Base-by-base conservation (phyloP, 2,329 filamentous ascomycete species). In the Tolypocladium ophioglossoides region DNA sequence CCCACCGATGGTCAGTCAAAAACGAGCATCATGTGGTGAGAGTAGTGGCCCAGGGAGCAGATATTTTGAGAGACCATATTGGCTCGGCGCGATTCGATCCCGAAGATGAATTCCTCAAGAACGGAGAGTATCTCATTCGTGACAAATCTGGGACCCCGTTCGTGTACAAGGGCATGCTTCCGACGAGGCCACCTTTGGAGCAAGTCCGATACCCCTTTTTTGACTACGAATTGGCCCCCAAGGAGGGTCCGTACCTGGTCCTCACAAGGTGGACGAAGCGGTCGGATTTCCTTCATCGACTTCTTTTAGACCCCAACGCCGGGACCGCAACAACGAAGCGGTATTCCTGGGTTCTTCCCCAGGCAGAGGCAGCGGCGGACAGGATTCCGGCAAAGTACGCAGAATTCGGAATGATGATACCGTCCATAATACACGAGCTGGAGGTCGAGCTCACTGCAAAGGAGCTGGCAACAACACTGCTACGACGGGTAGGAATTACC, bases 341-440 rank as follows among this genome's bases (percentile, higher is more conserved):
- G 37, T 78, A 75, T 61, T 60, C 63, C 0, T 62, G 70, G 6
- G 72, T 77, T 6, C 64, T 85, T 4, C 77, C 78, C 0, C 63
- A 72, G 2, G 59, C 69, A 0, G 69, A 69, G n/a, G 81, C 82
- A 53, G 74, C 64, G 0, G 66, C 80, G 0, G 82, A 85, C 56
- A 59, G 60, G 2, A 61, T 81, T 2, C 72, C 77, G 0, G 62
- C 72, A 8, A 66, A 67, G 9, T 72, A 74, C 55, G 73, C 71
- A 1, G 69, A 74, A 48, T 75, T 84, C 32, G 80, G 77, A 2
- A 73, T 85, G 52, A 74, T 94, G 39, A 76, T 94, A 6, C 90
- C 91, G 0, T 84, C 83, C 0, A 81, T 96, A 38, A 72, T 87
- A 18, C 81, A 89, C 59, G 80, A 80, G n/a, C 62, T 92, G 2